Conservation (phyloP, 106 monocot species). For the Dendrobium huoshanense region DNA sequence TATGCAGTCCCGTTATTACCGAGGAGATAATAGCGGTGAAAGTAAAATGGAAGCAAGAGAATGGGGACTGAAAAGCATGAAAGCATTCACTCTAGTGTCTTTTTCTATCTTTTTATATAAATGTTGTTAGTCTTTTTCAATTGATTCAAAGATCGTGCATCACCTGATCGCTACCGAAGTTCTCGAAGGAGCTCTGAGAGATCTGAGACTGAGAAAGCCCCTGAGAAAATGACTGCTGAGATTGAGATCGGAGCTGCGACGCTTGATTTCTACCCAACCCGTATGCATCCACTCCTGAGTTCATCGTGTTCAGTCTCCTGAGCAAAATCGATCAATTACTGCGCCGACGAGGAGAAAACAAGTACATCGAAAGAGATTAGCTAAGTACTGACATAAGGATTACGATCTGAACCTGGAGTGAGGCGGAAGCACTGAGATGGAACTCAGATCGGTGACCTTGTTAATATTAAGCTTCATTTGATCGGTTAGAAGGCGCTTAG, state of each 20-base stretch:
- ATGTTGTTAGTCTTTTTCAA: background rate
- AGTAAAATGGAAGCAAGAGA: background rate
- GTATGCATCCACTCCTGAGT: slow-evolving; percentile 18
- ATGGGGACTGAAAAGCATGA: background rate
- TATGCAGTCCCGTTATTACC: background rate
- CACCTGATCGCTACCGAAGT: slow-evolving; percentile 62
- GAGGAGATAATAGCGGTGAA: background rate
- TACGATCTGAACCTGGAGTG: slow-evolving; percentile 50
- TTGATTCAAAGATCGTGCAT: background rate
- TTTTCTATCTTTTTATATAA: background rate
- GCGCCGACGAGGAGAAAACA: background rate
- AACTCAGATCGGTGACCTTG: slow-evolving; percentile 93
- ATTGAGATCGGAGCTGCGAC: slow-evolving; percentile 77
- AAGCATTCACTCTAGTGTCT: background rate
- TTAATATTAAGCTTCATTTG: slow-evolving; percentile 88
- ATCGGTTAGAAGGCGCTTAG: background rate
- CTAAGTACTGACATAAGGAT: background rate
- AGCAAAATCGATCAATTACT: background rate
- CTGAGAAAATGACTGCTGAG: slow-evolving; percentile 92
- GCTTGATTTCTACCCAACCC: slow-evolving; percentile 34
- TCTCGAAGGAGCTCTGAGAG: slow-evolving; percentile 78
- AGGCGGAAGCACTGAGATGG: slow-evolving; percentile 95
- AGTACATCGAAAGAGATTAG: background rate
- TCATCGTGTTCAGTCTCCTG: slow-evolving; percentile 38
- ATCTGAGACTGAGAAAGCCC: slow-evolving; percentile 79